phyloP scores from a whole-genome alignment of 768 basidiomycete species.

The Boletus tylopilopsis region DNA sequence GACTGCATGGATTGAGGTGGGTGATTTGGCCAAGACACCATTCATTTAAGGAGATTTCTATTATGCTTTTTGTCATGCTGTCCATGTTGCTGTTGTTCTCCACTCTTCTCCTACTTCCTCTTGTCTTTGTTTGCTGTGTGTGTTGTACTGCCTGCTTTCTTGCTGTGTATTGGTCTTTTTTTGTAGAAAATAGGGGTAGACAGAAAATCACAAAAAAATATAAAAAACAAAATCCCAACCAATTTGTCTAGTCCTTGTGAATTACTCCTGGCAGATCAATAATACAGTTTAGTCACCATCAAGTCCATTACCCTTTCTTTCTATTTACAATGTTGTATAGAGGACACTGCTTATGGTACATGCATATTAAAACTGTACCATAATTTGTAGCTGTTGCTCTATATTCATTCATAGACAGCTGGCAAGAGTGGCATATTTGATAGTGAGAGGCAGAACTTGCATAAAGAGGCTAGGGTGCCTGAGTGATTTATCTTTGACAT shows the following conservation, averaged over 20 bases:
- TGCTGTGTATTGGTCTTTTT: conserved; percentile 16
- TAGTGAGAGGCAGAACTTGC: too few relatives aligned
- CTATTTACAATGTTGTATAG: conserved; percentile 23
- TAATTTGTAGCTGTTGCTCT: conserved; percentile 13
- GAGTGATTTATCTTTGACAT: too few relatives aligned
- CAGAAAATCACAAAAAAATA: too few relatives aligned
- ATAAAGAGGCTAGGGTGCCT: too few relatives aligned
- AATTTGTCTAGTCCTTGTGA: too few relatives aligned
- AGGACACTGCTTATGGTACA: conserved; percentile 21
- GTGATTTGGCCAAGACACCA: conserved; percentile 23
- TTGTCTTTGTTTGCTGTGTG: background rate
- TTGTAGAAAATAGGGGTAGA: too few relatives aligned
- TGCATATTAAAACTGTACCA: conserved; percentile 13
- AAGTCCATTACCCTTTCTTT: too few relatives aligned
- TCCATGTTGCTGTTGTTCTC: background rate
- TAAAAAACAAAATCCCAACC: too few relatives aligned
- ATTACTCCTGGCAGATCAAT: too few relatives aligned
- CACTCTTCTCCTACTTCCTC: background rate
- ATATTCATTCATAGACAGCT: background rate
- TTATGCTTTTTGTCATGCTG: background rate
- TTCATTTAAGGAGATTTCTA: conserved; percentile 17
- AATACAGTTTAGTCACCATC: too few relatives aligned
- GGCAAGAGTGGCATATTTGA: too few relatives aligned
- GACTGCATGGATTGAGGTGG: conserved; percentile 34
- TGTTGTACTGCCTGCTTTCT: conserved; percentile 18